phyloP scores from a whole-genome alignment of 208 protist genomes.

The Acanthamoeba pearcei region DNA sequence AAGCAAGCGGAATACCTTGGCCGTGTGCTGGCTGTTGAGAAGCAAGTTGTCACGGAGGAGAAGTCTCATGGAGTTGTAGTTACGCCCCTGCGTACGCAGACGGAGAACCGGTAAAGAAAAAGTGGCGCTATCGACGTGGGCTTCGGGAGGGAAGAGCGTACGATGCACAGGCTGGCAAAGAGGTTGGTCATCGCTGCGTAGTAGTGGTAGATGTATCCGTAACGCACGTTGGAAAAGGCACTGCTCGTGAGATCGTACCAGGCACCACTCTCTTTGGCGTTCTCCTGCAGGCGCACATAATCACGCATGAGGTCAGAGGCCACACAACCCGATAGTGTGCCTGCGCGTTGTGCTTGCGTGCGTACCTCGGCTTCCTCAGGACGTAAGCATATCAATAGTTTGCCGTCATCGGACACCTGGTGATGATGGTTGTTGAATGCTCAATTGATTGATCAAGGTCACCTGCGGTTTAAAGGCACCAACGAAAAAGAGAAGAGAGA shows the following conservation, averaged over 20 bases:
- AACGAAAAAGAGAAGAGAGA: neutral
- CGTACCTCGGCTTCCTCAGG: slow-evolving; percentile 21
- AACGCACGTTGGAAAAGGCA: slow-evolving; percentile 1
- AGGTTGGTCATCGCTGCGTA: slow-evolving; percentile 59
- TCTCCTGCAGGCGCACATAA: neutral
- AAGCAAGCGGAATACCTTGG: neutral
- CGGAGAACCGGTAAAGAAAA: neutral
- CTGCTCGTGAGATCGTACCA: slow-evolving; percentile 44
- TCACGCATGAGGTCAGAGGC: neutral
- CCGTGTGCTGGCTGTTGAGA: slow-evolving; percentile 7
- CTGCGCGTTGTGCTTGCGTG: neutral
- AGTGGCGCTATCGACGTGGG: too few relatives aligned
- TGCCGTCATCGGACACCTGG: neutral
- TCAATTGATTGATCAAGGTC: too few relatives aligned
- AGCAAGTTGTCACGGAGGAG: slow-evolving; percentile 12
- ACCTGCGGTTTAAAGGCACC: neutral
- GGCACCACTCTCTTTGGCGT: neutral
- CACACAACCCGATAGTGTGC: neutral
- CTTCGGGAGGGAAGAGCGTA: neutral
- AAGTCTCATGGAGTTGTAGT: slow-evolving; percentile 70
- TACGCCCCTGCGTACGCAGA: neutral
- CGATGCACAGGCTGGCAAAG: slow-evolving; percentile 59
- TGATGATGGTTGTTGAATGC: neutral
- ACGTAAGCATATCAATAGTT: neutral
- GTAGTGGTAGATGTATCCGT: slow-evolving; percentile 66